Conservation (phyloP, 2,329 filamentous ascomycete species). For the Proliferodiscus dingleyae region DNA sequence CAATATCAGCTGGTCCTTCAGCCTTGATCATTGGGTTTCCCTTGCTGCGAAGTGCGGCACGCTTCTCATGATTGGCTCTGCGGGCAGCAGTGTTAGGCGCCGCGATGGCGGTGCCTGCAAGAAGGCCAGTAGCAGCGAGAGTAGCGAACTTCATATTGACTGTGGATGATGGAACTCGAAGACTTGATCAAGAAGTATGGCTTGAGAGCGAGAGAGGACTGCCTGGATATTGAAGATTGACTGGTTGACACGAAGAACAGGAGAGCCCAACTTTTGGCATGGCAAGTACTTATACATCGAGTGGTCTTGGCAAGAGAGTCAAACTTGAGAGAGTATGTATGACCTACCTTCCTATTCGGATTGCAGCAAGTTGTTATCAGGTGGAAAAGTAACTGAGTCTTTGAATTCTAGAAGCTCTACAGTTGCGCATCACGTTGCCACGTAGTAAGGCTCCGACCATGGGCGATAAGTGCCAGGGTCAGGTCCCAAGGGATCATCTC, state of each 20-base stretch:
- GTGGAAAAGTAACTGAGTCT: neutral
- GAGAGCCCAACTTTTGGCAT: neutral
- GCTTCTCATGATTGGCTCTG: constrained; percentile 29
- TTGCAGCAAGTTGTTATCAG: neutral
- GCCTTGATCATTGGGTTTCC: constrained; percentile 30
- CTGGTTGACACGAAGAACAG: neutral
- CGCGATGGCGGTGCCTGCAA: constrained; percentile 39
- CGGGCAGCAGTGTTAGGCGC: constrained; percentile 39
- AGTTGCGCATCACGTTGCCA: neutral
- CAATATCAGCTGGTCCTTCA: constrained; percentile 27
- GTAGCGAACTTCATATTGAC: constrained; percentile 47
- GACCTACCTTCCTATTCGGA: neutral
- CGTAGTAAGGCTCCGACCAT: too few relatives aligned
- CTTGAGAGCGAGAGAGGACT: neutral
- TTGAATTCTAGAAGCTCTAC: neutral
- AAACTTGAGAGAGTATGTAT: neutral
- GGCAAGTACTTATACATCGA: neutral
- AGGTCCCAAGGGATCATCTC: too few relatives aligned
- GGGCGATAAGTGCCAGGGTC: too few relatives aligned
- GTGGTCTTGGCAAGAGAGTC: neutral
- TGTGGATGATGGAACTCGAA: neutral
- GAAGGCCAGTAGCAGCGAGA: constrained; percentile 34
- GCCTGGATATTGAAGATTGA: neutral
- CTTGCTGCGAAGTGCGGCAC: constrained; percentile 22
- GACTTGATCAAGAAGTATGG: neutral